Base-by-base conservation (phyloP, 2,329 filamentous ascomycete genomes). In the Cercospora sp. region DNA sequence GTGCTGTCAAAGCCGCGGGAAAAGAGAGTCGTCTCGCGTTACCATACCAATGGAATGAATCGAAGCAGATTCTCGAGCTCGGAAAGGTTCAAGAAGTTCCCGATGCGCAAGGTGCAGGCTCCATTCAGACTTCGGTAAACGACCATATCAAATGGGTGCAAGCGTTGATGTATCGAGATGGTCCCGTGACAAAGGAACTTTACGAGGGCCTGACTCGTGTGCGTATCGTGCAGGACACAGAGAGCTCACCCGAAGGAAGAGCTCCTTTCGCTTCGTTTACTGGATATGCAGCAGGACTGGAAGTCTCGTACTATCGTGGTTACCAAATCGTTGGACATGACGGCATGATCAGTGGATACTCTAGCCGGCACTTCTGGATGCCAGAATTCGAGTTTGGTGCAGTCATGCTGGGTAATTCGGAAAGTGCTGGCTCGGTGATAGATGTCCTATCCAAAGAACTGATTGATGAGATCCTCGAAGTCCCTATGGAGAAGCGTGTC, bases 11-110 rank as follows among this genome's bases (percentile, higher is more conserved):
- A 63, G 67, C 55, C 5, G 69, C 68, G 55, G 82, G 81, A 2
- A 85, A 86, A 63, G 74, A 73, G 26, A 21, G 26, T 16, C 85
- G 80, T 75, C 70, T 81, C 5, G 69, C 79, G 1, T 67, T 74
- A 0, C 70, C 69, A 1, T 70, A 70, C 0, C 72, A 74, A 40
- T 59, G 74, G 64, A 24, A 30, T 8, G 30, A 53, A 64, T 51
- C 40, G 2, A 43, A 24, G n/a, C 32, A 57, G 18, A 18, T 16
- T 10, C 37, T 57, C 18, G 24, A 26, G 21, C 28, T n/a, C 30
- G 69, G 79, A 5, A 71, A 74, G 61, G 74, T 75, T 1, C 69
- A 80, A 51, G 49, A 57, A 18, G 16, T 21, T 18, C 62, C 62
- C 5, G 62, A 58, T n/a, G 9, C 62, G 18, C 61, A 67, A 60